Conservation (phyloP, 2,329 filamentous ascomycete species). For the Fusarium sp. region DNA sequence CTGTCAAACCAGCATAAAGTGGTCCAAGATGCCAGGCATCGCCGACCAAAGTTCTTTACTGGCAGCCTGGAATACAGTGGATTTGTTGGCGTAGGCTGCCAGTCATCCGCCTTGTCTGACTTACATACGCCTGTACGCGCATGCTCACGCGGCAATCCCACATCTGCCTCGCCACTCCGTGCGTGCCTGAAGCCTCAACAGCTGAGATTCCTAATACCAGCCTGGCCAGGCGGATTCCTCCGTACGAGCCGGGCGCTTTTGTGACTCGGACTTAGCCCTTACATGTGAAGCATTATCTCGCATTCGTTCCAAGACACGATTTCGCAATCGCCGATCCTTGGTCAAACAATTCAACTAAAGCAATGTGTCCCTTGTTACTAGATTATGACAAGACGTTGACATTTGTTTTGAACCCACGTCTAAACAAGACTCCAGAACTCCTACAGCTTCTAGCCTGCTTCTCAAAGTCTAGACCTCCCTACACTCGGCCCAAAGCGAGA, state of each 20-base stretch:
- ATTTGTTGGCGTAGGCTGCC: conserved; percentile 8
- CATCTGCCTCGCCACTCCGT: conserved; percentile 31
- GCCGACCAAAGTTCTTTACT: conserved; percentile 10
- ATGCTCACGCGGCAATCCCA: conserved; percentile 18
- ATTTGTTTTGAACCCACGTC: conserved; percentile 21
- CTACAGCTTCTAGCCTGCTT: conserved; percentile 29
- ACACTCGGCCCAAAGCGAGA: conserved; percentile 22
- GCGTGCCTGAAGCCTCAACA: conserved; percentile 28
- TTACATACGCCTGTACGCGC: not conserved
- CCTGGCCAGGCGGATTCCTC: conserved; percentile 31
- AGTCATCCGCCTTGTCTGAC: conserved; percentile 32
- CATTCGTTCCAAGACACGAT: not conserved
- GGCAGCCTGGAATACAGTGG: conserved; percentile 18
- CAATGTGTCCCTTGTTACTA: conserved; percentile 6
- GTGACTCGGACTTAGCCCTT: conserved; percentile 17
- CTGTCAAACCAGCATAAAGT: conserved; percentile 10
- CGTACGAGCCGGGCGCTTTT: conserved; percentile 35
- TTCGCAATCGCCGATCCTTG: conserved; percentile 9
- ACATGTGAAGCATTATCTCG: not conserved
- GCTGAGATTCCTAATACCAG: conserved; percentile 4
- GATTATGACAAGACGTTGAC: conserved; percentile 14
- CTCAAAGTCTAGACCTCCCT: conserved; percentile 18
- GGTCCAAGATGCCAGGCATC: not conserved
- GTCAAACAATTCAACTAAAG: conserved; percentile 3
- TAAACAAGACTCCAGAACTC: conserved; percentile 27